These are phyloP conservation scores for Syzygium syzygioides DNA, from an alignment of 441 rosid genomes.

Conservation along the genomic window DNA sequence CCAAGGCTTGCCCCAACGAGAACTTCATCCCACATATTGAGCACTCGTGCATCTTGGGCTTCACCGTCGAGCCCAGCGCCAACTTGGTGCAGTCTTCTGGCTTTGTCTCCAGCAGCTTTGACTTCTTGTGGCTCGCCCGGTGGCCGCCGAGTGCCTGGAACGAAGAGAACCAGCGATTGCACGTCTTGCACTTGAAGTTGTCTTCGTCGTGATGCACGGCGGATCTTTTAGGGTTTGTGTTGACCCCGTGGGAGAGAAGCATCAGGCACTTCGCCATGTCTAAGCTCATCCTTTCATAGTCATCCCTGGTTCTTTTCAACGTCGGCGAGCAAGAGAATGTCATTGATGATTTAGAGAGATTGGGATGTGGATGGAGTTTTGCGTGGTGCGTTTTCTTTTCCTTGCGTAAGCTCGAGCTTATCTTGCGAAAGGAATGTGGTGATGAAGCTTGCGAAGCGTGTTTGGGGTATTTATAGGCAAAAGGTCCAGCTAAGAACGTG, in stretches of 20 bases:
- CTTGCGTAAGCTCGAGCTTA: background rate
- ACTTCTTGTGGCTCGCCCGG: slow-evolving; percentile 59
- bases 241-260: slow-evolving; percentile 21
- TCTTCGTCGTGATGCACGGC: background rate
- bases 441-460: background rate
- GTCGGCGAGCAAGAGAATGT: background rate
- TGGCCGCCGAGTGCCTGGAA: slow-evolving; percentile 76
- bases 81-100: background rate
- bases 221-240: background rate
- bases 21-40: slow-evolving; percentile 35
- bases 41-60: slow-evolving; percentile 30
- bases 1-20: slow-evolving; percentile 9
- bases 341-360: background rate
- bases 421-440: background rate
- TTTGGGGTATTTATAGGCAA: background rate
- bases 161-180: slow-evolving; percentile 44
- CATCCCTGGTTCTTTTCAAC: slow-evolving; percentile 34
- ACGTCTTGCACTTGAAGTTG: slow-evolving; percentile 52
- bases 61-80: background rate
- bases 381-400: background rate
- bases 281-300: slow-evolving; percentile 10
- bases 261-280: slow-evolving; percentile 39
- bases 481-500: background rate
- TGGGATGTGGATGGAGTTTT: background rate
- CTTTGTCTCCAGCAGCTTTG: slow-evolving; percentile 4